Base-by-base conservation (phyloP, 2,329 filamentous ascomycete species). In the Arthrobotrys conoides region DNA sequence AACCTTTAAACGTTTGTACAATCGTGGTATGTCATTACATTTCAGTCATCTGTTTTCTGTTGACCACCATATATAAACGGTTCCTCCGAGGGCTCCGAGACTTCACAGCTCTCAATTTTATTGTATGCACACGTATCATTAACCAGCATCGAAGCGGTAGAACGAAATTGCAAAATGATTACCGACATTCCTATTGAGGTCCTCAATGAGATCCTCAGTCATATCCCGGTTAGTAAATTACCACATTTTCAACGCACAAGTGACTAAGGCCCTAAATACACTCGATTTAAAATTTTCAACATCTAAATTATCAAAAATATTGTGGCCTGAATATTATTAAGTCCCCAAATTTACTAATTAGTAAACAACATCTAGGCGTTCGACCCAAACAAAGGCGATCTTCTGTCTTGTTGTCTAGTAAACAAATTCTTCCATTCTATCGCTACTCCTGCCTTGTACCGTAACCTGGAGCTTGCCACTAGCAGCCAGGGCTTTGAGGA, bases 391-490 rank as follows among this genome's bases (percentile, higher is more conserved):
- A 2, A 20, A 22, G 53, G 53, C 2, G 53, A 27, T 10, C 53
- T 59, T 16, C 16, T 3, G 5, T 16, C 20, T 14, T 59, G 53
- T 22, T 59, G 53, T 59, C 33, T 59, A 0, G 30, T 59, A 30
- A 59, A 41, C n/a, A 59, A 59, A 14, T 38, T 59, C n/a, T 59
- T 59, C 9, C n/a, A 38, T 27, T 16, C 30, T 22, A 16, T 59
- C 16, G 53, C 53, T 1, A 59, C 53, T 3, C 30, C 53, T 14
- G 33, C 33, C 33, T 30, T 59, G 2, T 59, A 59, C 53, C 30
- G 30, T n/a, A n/a, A 59, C 20, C 33, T 41, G 9, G 9, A 6
- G 0, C 30, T 59, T 27, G 5, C 0, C n/a, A 59, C 30, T 1
- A 33, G 6, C 14, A 2, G 12, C 12, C 9, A 2, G 1, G 53